Base-by-base conservation (phyloP, 495 filamentous ascomycete genomes). In the Penicillium maclennaniae region DNA sequence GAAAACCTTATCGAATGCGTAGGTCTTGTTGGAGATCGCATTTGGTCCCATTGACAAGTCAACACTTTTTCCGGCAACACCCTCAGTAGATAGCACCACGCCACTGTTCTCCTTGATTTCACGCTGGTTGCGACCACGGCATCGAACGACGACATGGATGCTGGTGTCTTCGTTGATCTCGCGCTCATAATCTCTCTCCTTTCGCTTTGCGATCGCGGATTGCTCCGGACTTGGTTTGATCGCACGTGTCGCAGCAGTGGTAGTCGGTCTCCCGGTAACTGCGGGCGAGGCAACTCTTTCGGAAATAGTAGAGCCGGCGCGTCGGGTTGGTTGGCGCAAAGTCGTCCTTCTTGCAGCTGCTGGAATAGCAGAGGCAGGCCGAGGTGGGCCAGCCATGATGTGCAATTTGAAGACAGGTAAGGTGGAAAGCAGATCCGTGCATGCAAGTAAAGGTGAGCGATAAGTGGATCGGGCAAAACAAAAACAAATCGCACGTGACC, bases 1-100 rank as follows among this genome's bases (percentile, higher is more conserved):
- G 65, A 97, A 98, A 43, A 97, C 95, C 56, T 90, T 92, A 69
- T 98, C 93, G 63, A 98, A 98, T 52, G 87, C 85, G 66, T 97
- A 98, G 1, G 89, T 87, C 72, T 98, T 98, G 67, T 97, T 96
- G 68, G 89, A 95, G 39, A 97, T 69, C 31, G 91, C 86, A 67
- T 83, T 93, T 12, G 91, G 87, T 20, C 92, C 93, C 91, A 98
- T 95, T 3, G 89, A 91, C 34, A 98, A 70, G 49, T 92, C 85
- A 25, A 98, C 83, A 31, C 76, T 78, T 58, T 87, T 90, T 6
- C 91, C 91, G 59, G 87, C 91, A 21, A 90, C 82, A 2, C 88
- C 92, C 54, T 95, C 88, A 4, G 92, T 95, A 8, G 81, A 83
- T 4, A 98, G 80, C 0, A 96, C 92, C 2, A 97, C 91, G 16